Percentiles rank a stretch among this genome's conserved stretches.
Conservation (phyloP, 2,329 filamentous ascomycete genomes). For the Fusarium paranaense region DNA sequence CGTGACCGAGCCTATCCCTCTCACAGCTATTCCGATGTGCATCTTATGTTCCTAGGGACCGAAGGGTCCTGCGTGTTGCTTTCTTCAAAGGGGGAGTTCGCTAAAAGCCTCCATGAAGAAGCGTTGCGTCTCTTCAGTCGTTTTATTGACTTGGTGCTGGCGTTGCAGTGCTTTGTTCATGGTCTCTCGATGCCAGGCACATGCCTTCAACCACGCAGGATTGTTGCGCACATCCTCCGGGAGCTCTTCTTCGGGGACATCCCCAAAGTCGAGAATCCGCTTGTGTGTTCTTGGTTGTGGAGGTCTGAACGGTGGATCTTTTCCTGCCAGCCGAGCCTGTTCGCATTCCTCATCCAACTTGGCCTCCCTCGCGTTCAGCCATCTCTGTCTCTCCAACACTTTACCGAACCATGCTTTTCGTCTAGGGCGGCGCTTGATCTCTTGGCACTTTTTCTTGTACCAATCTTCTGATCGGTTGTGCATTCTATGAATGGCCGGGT, state of each 20-base stretch:
- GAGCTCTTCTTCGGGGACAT: conserved; percentile 53
- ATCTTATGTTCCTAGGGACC: not conserved
- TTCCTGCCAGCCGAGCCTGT: conserved; percentile 12
- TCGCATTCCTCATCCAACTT: conserved; percentile 24
- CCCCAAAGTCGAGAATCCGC: conserved; percentile 51
- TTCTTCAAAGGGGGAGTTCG: not conserved
- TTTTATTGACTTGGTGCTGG: conserved; percentile 24
- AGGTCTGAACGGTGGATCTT: conserved; percentile 34
- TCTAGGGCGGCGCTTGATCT: conserved; percentile 61
- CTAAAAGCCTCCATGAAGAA: conserved; percentile 32
- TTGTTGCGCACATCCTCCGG: conserved; percentile 59
- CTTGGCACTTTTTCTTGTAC: conserved; percentile 59
- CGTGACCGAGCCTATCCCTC: not conserved
- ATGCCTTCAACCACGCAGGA: conserved; percentile 58
- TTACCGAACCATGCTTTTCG: conserved; percentile 65
- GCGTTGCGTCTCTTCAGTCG: conserved; percentile 37
- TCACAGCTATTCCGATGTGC: not conserved
- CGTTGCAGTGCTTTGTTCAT: conserved; percentile 24
- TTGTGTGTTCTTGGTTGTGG: conserved; percentile 47
- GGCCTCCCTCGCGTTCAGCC: conserved; percentile 42
- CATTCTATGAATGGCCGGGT: conserved; percentile 63
- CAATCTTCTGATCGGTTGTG: conserved; percentile 58
- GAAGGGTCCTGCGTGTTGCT: not conserved
- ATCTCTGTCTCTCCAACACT: conserved; percentile 53
- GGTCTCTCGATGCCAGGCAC: conserved; percentile 51